Conservation (phyloP, 345 rosid genomes). For the Melaleuca quinquenervia region DNA sequence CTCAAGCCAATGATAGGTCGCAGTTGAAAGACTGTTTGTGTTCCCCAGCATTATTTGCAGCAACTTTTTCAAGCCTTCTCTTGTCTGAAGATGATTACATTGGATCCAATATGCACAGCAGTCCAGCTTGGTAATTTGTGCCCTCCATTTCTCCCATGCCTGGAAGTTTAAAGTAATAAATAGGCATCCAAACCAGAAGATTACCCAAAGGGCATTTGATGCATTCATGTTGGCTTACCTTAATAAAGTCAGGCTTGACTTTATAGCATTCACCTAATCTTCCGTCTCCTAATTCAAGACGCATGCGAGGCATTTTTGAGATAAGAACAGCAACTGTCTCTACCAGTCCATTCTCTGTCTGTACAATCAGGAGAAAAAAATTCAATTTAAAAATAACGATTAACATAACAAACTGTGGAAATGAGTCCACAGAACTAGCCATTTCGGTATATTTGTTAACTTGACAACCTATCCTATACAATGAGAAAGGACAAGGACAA, state of each 20-base stretch:
- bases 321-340: slow-evolving; percentile 91
- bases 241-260: slow-evolving; percentile 85
- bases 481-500: neutral
- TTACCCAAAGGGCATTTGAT: neutral
- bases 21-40: slow-evolving; percentile 32
- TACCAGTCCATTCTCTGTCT: slow-evolving; percentile 94
- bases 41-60: slow-evolving; percentile 88
- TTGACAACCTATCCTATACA: neutral
- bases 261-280: slow-evolving; percentile 75
- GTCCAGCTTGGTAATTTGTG: slow-evolving; percentile 71
- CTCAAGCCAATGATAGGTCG: slow-evolving; percentile 77
- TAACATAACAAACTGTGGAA: neutral
- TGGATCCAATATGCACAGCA: slow-evolving; percentile 82
- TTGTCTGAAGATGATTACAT: slow-evolving; percentile 72
- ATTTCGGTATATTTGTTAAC: neutral
- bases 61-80: slow-evolving; percentile 84
- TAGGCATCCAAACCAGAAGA: neutral
- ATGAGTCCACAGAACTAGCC: neutral
- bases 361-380: slow-evolving; percentile 6
- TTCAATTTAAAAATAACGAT: neutral
- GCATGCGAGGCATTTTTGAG: slow-evolving; percentile 90
- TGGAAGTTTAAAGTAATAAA: slow-evolving; percentile 9
- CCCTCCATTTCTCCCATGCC: slow-evolving; percentile 98
- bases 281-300: slow-evolving; percentile 52
- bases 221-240: slow-evolving; percentile 31